Base-by-base conservation (phyloP, 2,329 filamentous ascomycete species). In the Paecilomyces variotii region DNA sequence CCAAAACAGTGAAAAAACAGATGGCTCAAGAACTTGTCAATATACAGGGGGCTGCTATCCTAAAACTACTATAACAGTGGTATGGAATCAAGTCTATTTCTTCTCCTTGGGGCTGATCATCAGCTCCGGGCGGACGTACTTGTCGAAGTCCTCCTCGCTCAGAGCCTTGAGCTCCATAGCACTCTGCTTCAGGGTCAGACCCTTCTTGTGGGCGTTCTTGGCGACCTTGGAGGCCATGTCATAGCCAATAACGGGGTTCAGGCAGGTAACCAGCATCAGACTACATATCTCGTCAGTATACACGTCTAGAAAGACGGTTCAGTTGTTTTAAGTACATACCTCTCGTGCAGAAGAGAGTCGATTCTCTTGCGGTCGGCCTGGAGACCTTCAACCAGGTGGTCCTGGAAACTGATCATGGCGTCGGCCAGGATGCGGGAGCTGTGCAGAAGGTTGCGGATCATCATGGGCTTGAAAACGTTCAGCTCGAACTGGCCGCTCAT, bases 181-280 rank as follows among this genome's bases (percentile, higher is more conserved):
- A 70, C 89, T 93, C 79, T 96, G 80, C 83, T 97, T 97, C 60
- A 99, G 84, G 26, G 91, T 97, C 56, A 93, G 79, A 34, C 91
- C 91, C 85, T 97, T 97, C 85, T 97, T 97, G 82, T 99, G 94
- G 14, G 94, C 94, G 72, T 99, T 95, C 87, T 97, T 97, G 71
- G 92, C 92, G 26, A 96, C 92, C 82, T 96, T 96, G 77, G 87
- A 91, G 56, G 92, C 92, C 90, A 95, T 95, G 74, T 97, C 92
- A 77, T 97, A 96, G 61, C 92, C 93, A 72, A 97, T 97, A 77
- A 96, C 90, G 67, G 92, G 91, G 83, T 97, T 97, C 63, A 97
- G 83, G 82, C 93, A 97, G 64, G 94, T 99, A 35, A 97, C 94
- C 65, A 97, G 84, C 94, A 99, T 99, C 69, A 99, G 84, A 72